Conservation (phyloP, 345 rosid species). For the Firmiana major region DNA sequence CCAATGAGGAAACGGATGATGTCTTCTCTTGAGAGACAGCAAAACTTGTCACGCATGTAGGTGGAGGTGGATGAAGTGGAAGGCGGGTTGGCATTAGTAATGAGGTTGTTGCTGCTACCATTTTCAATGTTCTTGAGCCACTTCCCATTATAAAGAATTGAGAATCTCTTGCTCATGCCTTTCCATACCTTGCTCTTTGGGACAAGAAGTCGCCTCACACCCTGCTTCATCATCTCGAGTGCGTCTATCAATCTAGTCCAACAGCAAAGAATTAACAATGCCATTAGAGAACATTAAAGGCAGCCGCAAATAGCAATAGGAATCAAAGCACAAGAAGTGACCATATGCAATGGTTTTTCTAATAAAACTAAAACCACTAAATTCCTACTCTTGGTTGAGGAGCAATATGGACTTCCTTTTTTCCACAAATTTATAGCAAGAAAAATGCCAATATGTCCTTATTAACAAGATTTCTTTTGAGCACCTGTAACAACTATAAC, state of each 20-base stretch:
- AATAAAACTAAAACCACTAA: background rate
- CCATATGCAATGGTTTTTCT: background rate
- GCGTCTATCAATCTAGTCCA: slow-evolving; percentile 81
- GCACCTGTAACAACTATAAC: background rate
- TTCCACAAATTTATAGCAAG: background rate
- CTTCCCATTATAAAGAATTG: slow-evolving; percentile 54
- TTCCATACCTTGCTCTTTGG: slow-evolving; percentile 72
- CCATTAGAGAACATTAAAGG: slow-evolving; percentile 3
- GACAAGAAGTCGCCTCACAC: slow-evolving; percentile 84
- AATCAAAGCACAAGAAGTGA: background rate
- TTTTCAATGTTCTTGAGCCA: slow-evolving; percentile 86
- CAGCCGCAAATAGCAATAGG: background rate
- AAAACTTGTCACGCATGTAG: slow-evolving; percentile 58
- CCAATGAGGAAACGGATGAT: slow-evolving; percentile 87
- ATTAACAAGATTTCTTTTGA: background rate
- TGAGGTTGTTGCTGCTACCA: slow-evolving; percentile 53
- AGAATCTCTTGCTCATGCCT: slow-evolving; percentile 97
- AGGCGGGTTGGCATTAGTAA: slow-evolving; percentile 41
- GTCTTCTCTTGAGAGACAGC: slow-evolving; percentile 97
- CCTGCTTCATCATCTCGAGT: slow-evolving; percentile 98
- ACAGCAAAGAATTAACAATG: slow-evolving; percentile 16
- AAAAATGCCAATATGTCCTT: background rate
- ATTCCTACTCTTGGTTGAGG: background rate
- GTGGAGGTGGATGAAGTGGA: slow-evolving; percentile 55
- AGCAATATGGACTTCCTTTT: background rate